A percentile compares a stretch with the other conserved stretches of the same genome.
Evolutionary conservation across 2,329 filamentous ascomycete genomes (phyloP).

Genomic region (Trichoderma aggressivum): DNA sequence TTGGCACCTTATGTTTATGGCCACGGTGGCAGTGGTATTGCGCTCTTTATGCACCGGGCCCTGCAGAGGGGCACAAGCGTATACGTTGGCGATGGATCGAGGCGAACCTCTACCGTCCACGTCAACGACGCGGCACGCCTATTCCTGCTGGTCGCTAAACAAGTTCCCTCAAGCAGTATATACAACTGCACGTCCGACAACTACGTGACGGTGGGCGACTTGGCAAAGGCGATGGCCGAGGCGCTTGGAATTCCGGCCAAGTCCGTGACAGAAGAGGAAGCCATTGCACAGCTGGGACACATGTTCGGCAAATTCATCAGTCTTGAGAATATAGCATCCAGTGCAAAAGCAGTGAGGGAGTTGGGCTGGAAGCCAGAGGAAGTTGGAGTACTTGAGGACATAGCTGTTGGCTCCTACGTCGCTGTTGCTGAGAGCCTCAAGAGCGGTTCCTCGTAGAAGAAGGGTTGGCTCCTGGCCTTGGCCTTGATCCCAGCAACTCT

Average conservation of each 20-base stretch:
- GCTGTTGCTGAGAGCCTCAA: background rate
- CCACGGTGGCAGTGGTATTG: background rate
- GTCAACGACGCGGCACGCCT: background rate
- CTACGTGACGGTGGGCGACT: background rate
- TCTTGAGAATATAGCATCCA: background rate
- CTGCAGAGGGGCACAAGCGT: background rate
- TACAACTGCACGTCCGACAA: background rate
- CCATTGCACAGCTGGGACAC: background rate
- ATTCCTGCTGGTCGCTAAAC: background rate
- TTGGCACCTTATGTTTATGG: background rate
- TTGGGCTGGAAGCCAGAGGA: background rate
- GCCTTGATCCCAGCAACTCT: background rate
- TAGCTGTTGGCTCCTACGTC: background rate
- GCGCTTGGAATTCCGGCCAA: background rate
- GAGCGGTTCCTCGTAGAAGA: background rate
- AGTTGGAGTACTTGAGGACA: background rate
- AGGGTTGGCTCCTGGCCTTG: background rate
- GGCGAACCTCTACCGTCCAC: background rate
- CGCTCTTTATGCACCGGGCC: background rate
- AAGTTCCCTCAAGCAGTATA: background rate
- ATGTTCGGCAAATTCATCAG: background rate
- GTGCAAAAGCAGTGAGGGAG: background rate
- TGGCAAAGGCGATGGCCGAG: background rate
- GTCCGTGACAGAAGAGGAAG: background rate
- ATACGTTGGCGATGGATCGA: background rate